These are phyloP conservation scores for Puccinellia tenuiflora DNA, from an alignment of 176 grass and related monocot species.

Conservation along the genomic window DNA sequence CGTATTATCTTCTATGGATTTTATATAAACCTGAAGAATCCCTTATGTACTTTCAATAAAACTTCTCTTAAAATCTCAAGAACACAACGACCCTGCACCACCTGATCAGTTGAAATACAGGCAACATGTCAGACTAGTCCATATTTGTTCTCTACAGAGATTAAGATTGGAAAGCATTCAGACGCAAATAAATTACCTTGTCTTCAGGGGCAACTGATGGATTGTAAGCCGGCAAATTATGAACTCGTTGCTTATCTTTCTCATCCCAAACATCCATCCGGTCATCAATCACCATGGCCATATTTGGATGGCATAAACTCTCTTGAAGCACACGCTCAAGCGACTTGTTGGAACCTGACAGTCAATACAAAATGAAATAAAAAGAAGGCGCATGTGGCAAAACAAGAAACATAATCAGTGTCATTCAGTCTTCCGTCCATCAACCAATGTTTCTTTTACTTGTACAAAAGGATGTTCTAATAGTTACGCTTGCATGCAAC, in stretches of 20 bases:
- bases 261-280: conserved; percentile 55
- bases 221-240: conserved; percentile 49
- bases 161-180: neutral
- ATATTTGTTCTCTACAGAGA: neutral
- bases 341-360: conserved; percentile 46
- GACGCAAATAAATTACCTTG: conserved; percentile 28
- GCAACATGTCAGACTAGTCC: neutral
- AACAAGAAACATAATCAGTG: neutral
- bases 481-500: neutral
- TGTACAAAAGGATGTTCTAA: neutral
- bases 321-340: conserved; percentile 52
- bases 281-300: conserved; percentile 79
- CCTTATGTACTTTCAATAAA: neutral
- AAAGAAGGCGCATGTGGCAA: neutral
- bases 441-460: neutral
- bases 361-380: neutral
- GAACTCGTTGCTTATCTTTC: conserved; percentile 56
- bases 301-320: conserved; percentile 55
- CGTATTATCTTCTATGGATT: neutral
- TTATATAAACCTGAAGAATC: neutral
- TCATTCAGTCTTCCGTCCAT: neutral
- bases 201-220: conserved; percentile 48
- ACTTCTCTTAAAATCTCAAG: neutral
- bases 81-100: neutral
- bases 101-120: neutral